phyloP scores from a whole-genome alignment of 768 basidiomycete genomes.

The Melanogaster broomeanus region DNA sequence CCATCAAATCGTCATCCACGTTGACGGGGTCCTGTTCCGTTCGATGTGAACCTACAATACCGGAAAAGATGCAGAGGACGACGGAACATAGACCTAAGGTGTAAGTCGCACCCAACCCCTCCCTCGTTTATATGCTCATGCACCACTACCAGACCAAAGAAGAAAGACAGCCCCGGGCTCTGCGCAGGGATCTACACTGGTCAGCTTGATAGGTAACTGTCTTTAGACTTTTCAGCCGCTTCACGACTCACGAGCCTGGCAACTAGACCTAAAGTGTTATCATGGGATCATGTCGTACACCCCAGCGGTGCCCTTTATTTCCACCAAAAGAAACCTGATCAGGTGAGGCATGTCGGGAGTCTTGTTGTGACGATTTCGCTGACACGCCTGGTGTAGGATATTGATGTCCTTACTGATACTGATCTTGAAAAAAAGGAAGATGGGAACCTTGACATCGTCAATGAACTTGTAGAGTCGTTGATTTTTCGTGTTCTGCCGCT shows the following conservation, averaged over 20 bases:
- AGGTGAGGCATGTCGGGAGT: background rate
- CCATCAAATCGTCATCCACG: too few species aligned
- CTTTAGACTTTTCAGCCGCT: background rate
- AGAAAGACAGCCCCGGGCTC: background rate
- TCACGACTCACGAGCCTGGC: background rate
- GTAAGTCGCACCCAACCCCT: background rate
- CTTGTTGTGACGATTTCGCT: background rate
- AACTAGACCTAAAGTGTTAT: background rate
- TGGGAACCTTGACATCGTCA: background rate
- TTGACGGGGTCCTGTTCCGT: too few species aligned
- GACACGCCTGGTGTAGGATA: background rate
- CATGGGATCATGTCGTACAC: background rate
- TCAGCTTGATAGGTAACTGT: background rate
- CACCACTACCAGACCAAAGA: background rate
- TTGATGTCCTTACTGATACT: background rate
- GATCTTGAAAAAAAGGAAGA: background rate
- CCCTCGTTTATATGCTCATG: background rate
- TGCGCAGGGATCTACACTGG: background rate
- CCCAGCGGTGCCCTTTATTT: background rate
- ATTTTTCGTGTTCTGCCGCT: too few species aligned
- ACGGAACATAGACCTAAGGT: background rate
- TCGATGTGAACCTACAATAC: background rate
- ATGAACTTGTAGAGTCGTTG: background rate
- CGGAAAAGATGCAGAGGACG: background rate
- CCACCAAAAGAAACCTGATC: background rate